These are phyloP conservation scores for Rosa chinensis DNA, from an alignment of 306 rosid genomes.

Conservation along the genomic window DNA sequence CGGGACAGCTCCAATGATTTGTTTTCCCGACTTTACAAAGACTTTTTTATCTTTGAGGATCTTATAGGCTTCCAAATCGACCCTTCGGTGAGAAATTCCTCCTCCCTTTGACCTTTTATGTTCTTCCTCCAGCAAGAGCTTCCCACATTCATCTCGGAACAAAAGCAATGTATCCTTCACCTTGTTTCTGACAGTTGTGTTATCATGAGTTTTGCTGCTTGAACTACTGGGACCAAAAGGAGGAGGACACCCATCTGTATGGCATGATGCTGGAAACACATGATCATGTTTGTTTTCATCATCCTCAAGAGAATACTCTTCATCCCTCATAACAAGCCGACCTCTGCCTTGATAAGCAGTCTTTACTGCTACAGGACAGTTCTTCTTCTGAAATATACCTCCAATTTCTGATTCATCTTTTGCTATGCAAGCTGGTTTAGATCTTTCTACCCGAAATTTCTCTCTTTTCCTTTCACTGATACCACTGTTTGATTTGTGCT, in stretches of 20 bases:
- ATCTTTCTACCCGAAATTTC: conserved; percentile 31
- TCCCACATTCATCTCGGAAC: conserved; percentile 65
- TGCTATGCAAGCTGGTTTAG: conserved; percentile 31
- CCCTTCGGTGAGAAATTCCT: conserved; percentile 37
- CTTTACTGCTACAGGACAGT: conserved; percentile 12
- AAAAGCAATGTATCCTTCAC: conserved; percentile 73
- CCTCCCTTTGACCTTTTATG: conserved; percentile 35
- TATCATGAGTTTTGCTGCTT: not conserved
- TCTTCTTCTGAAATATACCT: conserved; percentile 38
- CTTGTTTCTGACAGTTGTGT: conserved; percentile 42
- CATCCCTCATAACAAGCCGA: conserved; percentile 38
- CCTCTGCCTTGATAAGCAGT: conserved; percentile 23
- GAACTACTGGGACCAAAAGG: not conserved
- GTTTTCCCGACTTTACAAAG: conserved; percentile 46
- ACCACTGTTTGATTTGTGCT: conserved; percentile 27
- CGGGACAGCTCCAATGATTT: conserved; percentile 65
- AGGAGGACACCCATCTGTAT: not conserved
- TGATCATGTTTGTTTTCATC: conserved; percentile 19
- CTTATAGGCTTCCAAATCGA: conserved; percentile 54
- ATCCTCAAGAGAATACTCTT: conserved; percentile 27
- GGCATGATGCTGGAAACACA: conserved; percentile 23
- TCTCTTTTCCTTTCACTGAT: conserved; percentile 40
- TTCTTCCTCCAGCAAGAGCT: conserved; percentile 75
- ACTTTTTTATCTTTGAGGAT: conserved; percentile 46
- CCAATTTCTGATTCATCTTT: conserved; percentile 30